Conservation (phyloP, 306 rosid genomes). For the Dalbergia oliveri region DNA sequence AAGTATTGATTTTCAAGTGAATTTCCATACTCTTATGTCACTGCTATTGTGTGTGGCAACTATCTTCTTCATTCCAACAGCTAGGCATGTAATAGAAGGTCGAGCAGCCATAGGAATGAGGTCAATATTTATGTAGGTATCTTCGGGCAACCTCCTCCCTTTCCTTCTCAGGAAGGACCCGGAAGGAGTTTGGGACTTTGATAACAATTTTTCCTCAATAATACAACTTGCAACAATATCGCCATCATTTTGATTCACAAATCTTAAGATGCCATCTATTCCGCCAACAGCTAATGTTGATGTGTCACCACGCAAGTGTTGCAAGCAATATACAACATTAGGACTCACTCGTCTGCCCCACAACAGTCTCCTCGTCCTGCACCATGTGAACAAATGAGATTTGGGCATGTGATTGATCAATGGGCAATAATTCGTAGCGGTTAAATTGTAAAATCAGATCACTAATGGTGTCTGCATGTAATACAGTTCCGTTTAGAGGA, state of each 20-base stretch:
- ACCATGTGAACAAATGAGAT: conserved; percentile 38
- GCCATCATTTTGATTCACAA: conserved; percentile 76
- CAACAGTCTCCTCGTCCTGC: conserved; percentile 72
- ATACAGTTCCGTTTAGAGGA: neutral
- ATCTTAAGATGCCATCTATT: conserved; percentile 77
- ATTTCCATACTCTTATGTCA: conserved; percentile 79
- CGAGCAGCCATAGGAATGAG: conserved; percentile 51
- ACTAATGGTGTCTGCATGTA: neutral
- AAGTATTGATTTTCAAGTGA: conserved; percentile 40
- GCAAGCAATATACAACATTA: conserved; percentile 67
- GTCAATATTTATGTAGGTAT: conserved; percentile 54
- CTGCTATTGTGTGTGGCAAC: conserved; percentile 72
- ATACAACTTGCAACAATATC: conserved; percentile 56
- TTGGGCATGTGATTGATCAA: neutral
- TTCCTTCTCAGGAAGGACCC: conserved; percentile 52
- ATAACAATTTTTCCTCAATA: conserved; percentile 41
- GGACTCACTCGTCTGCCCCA: conserved; percentile 82
- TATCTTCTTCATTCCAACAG: conserved; percentile 87
- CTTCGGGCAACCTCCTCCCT: conserved; percentile 65
- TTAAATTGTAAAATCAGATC: neutral
- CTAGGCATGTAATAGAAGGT: conserved; percentile 77
- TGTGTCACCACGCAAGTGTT: conserved; percentile 65
- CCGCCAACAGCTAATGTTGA: conserved; percentile 84
- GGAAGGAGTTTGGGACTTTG: conserved; percentile 46
- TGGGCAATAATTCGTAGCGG: neutral